These are phyloP conservation scores for Globisporangium iwayamae DNA, from an alignment of 352 stramenopile species.

Conservation along the genomic window DNA sequence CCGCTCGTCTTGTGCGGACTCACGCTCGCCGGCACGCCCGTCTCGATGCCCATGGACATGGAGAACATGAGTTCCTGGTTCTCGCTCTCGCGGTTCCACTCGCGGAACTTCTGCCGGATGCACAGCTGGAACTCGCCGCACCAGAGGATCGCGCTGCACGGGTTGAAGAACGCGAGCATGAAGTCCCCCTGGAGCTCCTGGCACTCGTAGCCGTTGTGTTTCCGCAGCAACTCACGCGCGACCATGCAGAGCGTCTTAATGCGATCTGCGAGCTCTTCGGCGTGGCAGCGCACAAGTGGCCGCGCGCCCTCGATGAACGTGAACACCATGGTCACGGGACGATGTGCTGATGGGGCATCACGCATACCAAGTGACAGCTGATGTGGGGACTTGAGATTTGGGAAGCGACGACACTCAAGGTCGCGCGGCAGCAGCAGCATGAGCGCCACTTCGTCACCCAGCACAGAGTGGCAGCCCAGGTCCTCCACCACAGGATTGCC, in stretches of 20 bases:
- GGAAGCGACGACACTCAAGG: slow-evolving; percentile 71
- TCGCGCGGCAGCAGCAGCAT: slow-evolving; percentile 80
- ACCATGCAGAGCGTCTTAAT: slow-evolving; percentile 85
- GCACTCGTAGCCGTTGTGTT: slow-evolving; percentile 87
- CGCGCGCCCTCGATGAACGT: slow-evolving; percentile 87
- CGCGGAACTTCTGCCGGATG: slow-evolving; percentile 71
- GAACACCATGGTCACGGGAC: slow-evolving; percentile 86
- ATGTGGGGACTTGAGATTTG: slow-evolving; percentile 64
- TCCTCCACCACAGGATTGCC: slow-evolving; percentile 89
- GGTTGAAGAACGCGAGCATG: slow-evolving; percentile 88
- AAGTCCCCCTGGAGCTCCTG: slow-evolving; percentile 88
- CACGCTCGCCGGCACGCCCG: slow-evolving; percentile 75
- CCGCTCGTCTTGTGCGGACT: slow-evolving; percentile 87
- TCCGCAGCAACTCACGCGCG: slow-evolving; percentile 64
- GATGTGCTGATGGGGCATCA: slow-evolving; percentile 72
- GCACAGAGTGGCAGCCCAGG: slow-evolving; percentile 65
- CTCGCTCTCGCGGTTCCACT: slow-evolving; percentile 72
- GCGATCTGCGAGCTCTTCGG: slow-evolving; percentile 76
- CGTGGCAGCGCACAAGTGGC: slow-evolving; percentile 76
- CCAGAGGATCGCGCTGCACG: slow-evolving; percentile 76
- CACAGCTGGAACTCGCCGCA: slow-evolving; percentile 82
- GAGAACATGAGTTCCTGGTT: slow-evolving; percentile 81
- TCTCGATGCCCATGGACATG: slow-evolving; percentile 88
- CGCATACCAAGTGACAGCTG: slow-evolving; percentile 79
- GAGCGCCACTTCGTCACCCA: slow-evolving; percentile 70